Evolutionary conservation across 1,284 basidiomycete species (phyloP).

Genomic region (Cerrena zonata): DNA sequence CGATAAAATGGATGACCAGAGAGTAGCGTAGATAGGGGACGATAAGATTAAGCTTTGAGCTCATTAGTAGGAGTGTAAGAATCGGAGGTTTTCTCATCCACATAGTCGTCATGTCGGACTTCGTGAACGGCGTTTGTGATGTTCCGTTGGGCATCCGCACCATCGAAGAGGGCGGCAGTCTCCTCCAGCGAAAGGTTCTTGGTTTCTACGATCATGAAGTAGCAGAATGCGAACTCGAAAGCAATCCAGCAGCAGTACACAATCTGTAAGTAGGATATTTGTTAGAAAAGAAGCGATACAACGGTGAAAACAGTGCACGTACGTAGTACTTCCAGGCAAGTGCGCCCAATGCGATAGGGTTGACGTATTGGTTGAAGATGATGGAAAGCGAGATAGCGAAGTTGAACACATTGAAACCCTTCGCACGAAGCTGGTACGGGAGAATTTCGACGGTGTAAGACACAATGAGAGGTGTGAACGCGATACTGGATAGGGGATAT

Average conservation of each 20-base stretch:
- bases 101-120: conserved; percentile 24
- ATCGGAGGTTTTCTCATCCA: conserved; percentile 29
- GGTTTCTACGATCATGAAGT: conserved; percentile 67
- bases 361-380: conserved; percentile 76
- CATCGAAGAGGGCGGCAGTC: conserved; percentile 70
- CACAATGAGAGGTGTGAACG: conserved; percentile 69
- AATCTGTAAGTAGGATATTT: conserved; percentile 32
- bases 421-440: conserved; percentile 65
- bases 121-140: conserved; percentile 24
- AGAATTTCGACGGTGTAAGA: conserved; percentile 72
- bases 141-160: conserved; percentile 38
- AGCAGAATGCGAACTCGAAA: conserved; percentile 59
- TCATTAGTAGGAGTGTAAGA: conserved; percentile 23
- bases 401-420: conserved; percentile 70
- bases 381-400: conserved; percentile 60
- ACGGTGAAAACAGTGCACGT: conserved; percentile 8
- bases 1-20: neutral
- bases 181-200: conserved; percentile 69
- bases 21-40: neutral
- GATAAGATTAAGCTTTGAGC: conserved; percentile 12
- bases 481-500: conserved; percentile 40
- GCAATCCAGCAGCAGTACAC: conserved; percentile 65
- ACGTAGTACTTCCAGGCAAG: conserved; percentile 58
- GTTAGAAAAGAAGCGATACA: neutral
- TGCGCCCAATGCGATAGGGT: conserved; percentile 58